Conservation (phyloP, 768 basidiomycete genomes). For the Crassisporium funariophilum region DNA sequence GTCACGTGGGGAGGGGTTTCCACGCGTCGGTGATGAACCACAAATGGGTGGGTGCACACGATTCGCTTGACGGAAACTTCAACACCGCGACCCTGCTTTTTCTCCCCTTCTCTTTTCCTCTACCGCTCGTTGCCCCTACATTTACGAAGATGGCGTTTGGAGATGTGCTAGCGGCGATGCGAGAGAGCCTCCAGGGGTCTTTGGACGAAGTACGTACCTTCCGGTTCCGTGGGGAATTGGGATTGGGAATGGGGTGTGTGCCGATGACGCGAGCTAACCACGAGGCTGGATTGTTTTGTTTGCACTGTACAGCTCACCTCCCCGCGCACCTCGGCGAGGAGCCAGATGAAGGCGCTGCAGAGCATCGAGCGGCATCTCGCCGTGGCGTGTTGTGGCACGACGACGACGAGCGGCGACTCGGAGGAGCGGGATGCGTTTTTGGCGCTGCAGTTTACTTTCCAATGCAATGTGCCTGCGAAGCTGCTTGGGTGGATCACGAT, state of each 20-base stretch:
- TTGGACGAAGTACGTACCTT: slow-evolving; percentile 67
- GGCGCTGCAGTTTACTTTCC: slow-evolving; percentile 75
- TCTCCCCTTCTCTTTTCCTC: too few species aligned
- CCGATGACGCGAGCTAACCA: too few species aligned
- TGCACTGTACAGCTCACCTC: slow-evolving; percentile 74
- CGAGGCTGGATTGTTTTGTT: too few species aligned
- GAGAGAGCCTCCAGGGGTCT: slow-evolving; percentile 54
- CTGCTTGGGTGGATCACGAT: slow-evolving; percentile 63
- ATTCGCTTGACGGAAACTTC: too few species aligned
- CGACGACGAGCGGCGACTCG: slow-evolving; percentile 29
- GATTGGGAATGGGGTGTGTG: too few species aligned
- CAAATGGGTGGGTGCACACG: too few species aligned
- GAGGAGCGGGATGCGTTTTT: slow-evolving; percentile 57
- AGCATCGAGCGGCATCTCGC: slow-evolving; percentile 59
- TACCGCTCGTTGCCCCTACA: not conserved
- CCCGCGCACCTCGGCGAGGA: slow-evolving; percentile 52
- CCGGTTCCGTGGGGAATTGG: too few species aligned
- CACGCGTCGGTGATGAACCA: too few species aligned
- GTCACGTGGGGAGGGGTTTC: too few species aligned
- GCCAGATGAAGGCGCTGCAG: slow-evolving; percentile 57
- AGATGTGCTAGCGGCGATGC: slow-evolving; percentile 36
- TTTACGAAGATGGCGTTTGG: slow-evolving; percentile 25
- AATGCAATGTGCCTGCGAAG: slow-evolving; percentile 77
- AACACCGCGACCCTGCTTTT: too few species aligned
- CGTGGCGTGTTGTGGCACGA: slow-evolving; percentile 42